Evolutionary conservation across 805 yeast species (phyloP), one percentile per base, ranked within the genome.

Genomic region (Scheffersomyces spartinae): DNA sequence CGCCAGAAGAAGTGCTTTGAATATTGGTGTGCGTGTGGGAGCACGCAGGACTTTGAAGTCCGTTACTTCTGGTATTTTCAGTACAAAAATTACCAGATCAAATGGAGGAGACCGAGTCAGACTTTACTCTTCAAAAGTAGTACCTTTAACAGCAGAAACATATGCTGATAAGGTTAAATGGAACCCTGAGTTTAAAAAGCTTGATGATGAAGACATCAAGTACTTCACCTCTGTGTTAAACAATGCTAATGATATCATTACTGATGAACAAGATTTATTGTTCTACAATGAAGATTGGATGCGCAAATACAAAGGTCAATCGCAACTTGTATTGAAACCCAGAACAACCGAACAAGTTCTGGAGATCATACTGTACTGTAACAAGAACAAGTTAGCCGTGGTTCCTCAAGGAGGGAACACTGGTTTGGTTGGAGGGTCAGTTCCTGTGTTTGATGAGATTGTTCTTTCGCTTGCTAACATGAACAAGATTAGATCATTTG

Each of bases 391-490:
- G 32, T 52, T 86, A 15, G 95, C 96, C 0, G 73, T 86, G 24
- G 94, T 84, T 7, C 96, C 97, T 9, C 96, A 88, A 55, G 95
- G 96, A 46, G 97, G 97, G 39, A 86, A 88, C 54, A 88, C 96
- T 1, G 95, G 95, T 15, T 65, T 86, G 23, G 97, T 86, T 21
- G 97, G 96, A 36, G 97, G 96, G 4, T 79, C 94, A 4, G 71
- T 76, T 11, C 95, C 96, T 0, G 76, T 86, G 1, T 86, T 84
- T 51, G 97, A 86, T 51, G 97, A 86, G 54, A 71, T 86, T 25
- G 68, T 86, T 13, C 39, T 86, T 13, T 77, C 84, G 3, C 55
- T 85, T 25, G 55, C 79, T 18, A 68, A 66, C 41, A 41, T 88
- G 61, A 83, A 83, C 62, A 68, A 77, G 44, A 67, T 88, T 26